A percentile compares a stretch with the other conserved stretches of the same genome.
phyloP scores from a whole-genome alignment of 1,139 yeast genomes.

The Blastobotrys serpentis region DNA sequence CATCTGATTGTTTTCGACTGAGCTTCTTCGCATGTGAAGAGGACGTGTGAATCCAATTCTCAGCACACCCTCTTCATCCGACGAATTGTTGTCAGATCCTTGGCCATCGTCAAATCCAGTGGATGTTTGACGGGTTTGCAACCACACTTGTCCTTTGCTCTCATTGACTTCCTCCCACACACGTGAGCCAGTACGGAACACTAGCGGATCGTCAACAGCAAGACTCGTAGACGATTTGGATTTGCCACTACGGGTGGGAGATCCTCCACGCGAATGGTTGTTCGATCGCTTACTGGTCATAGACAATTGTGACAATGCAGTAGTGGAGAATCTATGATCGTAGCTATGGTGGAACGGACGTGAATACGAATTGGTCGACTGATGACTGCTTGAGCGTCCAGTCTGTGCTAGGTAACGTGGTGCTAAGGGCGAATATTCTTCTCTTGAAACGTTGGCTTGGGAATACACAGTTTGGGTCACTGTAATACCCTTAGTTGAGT shows the following conservation, averaged over 20 bases:
- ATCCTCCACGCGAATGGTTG: conserved; percentile 11
- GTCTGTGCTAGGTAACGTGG: conserved; percentile 1
- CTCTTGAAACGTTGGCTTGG: background rate
- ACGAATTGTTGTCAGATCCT: conserved; percentile 12
- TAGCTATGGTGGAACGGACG: conserved; percentile 16
- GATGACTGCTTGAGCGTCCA: background rate
- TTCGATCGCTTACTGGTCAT: conserved; percentile 14
- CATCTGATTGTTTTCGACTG: conserved; percentile 1
- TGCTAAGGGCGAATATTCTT: conserved; percentile 6
- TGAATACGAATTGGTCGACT: background rate
- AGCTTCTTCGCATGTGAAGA: conserved; percentile 12
- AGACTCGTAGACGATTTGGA: conserved; percentile 3
- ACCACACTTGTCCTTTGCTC: conserved; percentile 32
- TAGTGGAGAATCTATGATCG: conserved; percentile 17
- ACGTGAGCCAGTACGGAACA: conserved; percentile 29
- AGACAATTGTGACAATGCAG: conserved; percentile 15
- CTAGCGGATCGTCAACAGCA: background rate
- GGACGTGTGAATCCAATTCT: conserved; percentile 20
- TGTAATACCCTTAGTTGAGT: background rate
- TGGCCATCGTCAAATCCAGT: conserved; percentile 3
- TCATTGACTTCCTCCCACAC: conserved; percentile 34
- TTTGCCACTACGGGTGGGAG: conserved; percentile 2
- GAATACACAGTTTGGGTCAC: background rate
- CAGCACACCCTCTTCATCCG: conserved; percentile 23
- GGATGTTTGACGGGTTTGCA: conserved; percentile 19